Base-by-base conservation (phyloP, 495 filamentous ascomycete species). In the Penicillium goetzii region DNA sequence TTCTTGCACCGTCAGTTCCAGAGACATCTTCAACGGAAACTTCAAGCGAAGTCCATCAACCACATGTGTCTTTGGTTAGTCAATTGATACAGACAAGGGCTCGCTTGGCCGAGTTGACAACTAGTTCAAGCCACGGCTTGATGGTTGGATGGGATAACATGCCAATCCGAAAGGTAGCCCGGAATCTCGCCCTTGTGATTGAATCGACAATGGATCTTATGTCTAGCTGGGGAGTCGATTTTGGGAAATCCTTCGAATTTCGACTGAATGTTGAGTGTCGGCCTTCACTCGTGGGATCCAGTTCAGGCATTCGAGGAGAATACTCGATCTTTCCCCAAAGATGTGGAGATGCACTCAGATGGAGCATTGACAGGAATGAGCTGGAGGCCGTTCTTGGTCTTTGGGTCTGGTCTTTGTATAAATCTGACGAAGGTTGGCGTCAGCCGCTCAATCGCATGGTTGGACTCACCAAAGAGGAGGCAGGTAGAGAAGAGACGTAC, bases 301-400 rank as follows among this genome's bases (percentile, higher is more conserved):
- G 25, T 0, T 25, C 38, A 6, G 49, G 65, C 21, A 28, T 47
- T 1, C 10, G 64, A 15, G 68, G 67, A 21, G 36, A 50, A 2
- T 73, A 73, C 36, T 30, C 64, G 0, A 68, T 77, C 19, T 51
- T 33, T 12, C 43, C 77, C 1, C 32, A 62, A 26, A 65, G 71
- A 45, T 64, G 64, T 7, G 64, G 72, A 1, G 73, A 75, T 50
- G 69, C 72, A 0, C 55, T 73, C 8, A 57, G 61, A 28, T 80
- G 74, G 77, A 63, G 60, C 12, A 43, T 76, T 1, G 58, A 75
- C n/a, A 40, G 36, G 4, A 52, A 69, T 19, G 63, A 75, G 8
- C 58, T 80, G 0, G 77, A 80, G 49, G 77, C 77, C 0, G 59
- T 80, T 5, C 38, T 80, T 3, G 76, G 77, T 0, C 57, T 78